These are phyloP conservation scores for Chlorella sorokiniana DNA, from an alignment of 139 green algal genomes.

Conservation along the genomic window DNA sequence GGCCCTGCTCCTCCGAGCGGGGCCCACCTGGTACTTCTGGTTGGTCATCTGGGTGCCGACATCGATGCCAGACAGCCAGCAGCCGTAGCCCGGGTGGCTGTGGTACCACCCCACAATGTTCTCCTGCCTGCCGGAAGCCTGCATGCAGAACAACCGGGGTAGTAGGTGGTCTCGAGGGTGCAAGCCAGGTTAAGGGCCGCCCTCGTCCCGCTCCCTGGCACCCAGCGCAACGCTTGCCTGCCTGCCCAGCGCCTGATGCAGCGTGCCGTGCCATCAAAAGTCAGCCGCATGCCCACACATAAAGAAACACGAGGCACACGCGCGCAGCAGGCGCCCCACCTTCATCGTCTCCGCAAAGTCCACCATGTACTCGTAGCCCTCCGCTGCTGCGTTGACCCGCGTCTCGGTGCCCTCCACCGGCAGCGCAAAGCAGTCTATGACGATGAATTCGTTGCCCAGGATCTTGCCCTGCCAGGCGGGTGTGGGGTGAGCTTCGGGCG, in stretches of 20 bases:
- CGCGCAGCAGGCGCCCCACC: conserved; percentile 23
- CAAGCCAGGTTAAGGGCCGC: too few relatives aligned
- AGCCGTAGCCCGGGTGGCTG: conserved; percentile 97
- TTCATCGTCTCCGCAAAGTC: conserved; percentile 80
- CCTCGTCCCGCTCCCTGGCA: too few relatives aligned
- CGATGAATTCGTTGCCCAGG: conserved; percentile 86
- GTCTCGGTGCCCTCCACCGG: conserved; percentile 99
- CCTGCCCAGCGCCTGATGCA: too few relatives aligned
- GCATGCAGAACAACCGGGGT: not conserved
- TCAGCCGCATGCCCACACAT: too few relatives aligned
- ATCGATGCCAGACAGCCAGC: conserved; percentile 97
- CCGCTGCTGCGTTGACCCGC: conserved; percentile 88
- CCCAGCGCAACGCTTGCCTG: too few relatives aligned
- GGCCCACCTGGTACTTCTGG: conserved; percentile 72
- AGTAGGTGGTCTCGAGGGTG: too few relatives aligned
- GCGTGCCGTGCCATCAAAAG: too few relatives aligned
- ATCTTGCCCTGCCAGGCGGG: conserved; percentile 78
- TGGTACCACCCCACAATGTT: conserved; percentile 99
- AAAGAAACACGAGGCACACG: too few relatives aligned
- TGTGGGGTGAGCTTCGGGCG: too few relatives aligned
- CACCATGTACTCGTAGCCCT: conserved; percentile 97
- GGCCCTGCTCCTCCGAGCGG: too few relatives aligned
- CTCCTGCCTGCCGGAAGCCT: conserved; percentile 75
- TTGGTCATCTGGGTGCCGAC: conserved; percentile 89
- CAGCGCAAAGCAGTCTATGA: conserved; percentile 95